A percentile compares a stretch with the other conserved stretches of the same genome.
These are phyloP conservation scores for Conringia planisiliqua DNA, from an alignment of 345 rosid genomes.

Conservation along the genomic window DNA sequence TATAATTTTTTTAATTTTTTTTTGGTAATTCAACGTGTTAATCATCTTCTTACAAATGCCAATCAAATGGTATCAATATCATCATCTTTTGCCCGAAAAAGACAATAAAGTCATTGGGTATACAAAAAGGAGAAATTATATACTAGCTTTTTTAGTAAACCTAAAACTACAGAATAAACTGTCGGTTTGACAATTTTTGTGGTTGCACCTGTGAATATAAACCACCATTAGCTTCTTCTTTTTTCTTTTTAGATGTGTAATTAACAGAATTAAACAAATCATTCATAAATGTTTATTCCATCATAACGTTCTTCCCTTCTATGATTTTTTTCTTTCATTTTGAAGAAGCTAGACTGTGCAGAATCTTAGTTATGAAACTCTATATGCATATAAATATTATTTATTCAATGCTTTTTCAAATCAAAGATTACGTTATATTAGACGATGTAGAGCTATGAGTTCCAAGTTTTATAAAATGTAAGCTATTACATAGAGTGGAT, in stretches of 20 bases:
- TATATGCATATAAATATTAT: not conserved
- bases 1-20: too few relatives aligned
- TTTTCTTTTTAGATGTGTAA: not conserved
- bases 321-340: not conserved
- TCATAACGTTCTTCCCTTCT: not conserved
- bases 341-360: too few relatives aligned
- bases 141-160: not conserved
- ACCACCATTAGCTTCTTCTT: not conserved
- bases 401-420: not conserved
- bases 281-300: not conserved
- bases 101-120: not conserved
- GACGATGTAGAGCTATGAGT: not conserved
- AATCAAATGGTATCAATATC: conserved; percentile 4
- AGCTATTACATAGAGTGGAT: not conserved
- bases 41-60: not conserved
- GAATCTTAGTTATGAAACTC: too few relatives aligned
- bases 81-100: not conserved
- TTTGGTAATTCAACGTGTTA: not conserved
- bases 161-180: not conserved
- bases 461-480: not conserved
- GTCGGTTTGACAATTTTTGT: not conserved
- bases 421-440: not conserved
- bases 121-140: not conserved
- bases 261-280: not conserved
- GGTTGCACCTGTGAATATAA: not conserved